Evolutionary conservation across 768 basidiomycete species (phyloP), one percentile per base, ranked within the genome.

Genomic region (Podaxis sp.): DNA sequence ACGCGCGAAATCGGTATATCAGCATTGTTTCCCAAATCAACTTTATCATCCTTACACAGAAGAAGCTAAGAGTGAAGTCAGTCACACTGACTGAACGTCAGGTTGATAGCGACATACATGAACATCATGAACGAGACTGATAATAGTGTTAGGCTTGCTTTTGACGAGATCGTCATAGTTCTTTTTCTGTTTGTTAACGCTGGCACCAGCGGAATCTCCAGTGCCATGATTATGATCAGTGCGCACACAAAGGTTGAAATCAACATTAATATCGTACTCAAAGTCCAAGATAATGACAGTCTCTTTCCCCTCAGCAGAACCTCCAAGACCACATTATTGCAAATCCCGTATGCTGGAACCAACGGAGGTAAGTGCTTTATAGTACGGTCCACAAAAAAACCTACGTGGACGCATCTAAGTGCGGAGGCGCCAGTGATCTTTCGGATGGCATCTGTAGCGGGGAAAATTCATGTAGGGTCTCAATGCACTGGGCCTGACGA

Each of bases 341-440:
- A 67, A 41, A 49, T 62, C 7, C 69, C 67, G 22, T 66, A 69
- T 10, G 67, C 70, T 69, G 48, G 11, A 26, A 20, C 6, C 11
- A 28, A 11, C 6, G 37, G 10, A 46, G 22, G 30, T 38, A 0
- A 17, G 33, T 6, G 4, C 20, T 17, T 4, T 3, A 28, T 20
- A 40, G 22, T 26, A 2, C 17, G 46, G 15, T 7, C 20, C 17
- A 24, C 8, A 11, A 49, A 44, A 44, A 30, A 6, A 8, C 66
- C 28, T 41, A 69, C 69, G 75, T 46, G 74, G 71, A 40, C 73
- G 67, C 37, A 70, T 61, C 26, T 70, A 68, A 1, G 68, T 63
- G n/a, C 0, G 73, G 70, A 3, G 28, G 68, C 68, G 12, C 71
- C 71, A 24, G 61, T 53, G n/a, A 66, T 66, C 46, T 61, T 62